A percentile compares a stretch with the other conserved stretches of the same genome.
Evolutionary conservation across 768 basidiomycete species (phyloP).

Genomic region (Mycena kentingensis): DNA sequence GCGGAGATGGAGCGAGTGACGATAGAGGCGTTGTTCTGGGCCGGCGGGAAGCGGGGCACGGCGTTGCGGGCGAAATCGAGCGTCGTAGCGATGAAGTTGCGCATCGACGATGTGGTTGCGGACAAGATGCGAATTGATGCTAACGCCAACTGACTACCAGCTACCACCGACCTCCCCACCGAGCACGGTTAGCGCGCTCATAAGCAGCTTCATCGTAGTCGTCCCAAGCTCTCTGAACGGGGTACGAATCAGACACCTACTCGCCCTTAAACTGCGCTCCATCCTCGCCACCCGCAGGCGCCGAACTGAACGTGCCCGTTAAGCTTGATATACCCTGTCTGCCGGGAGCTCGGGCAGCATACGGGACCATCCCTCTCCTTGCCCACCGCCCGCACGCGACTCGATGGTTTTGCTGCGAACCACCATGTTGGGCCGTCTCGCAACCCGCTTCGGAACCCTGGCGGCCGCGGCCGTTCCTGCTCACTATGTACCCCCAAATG

Average conservation of each 20-base stretch:
- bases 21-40: too few relatives aligned
- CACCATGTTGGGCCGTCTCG: neutral
- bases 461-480: too few relatives aligned
- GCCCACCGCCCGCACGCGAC: conserved; percentile 5
- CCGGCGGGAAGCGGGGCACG: too few relatives aligned
- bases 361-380: conserved; percentile 16
- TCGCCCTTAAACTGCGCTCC: conserved; percentile 14
- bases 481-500: too few relatives aligned
- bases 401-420: neutral
- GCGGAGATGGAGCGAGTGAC: too few relatives aligned
- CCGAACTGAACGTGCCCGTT: conserved; percentile 13
- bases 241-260: conserved; percentile 8
- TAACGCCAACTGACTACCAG: too few relatives aligned
- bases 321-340: conserved; percentile 21
- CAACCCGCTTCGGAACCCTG: neutral
- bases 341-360: conserved; percentile 2
- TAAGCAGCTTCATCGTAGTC: conserved; percentile 19
- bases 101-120: too few relatives aligned
- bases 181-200: conserved; percentile 17
- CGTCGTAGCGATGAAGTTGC: too few relatives aligned
- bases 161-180: conserved; percentile 3
- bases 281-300: conserved; percentile 12
- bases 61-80: too few relatives aligned
- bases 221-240: conserved; percentile 9
- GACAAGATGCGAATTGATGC: too few relatives aligned